Percentiles rank a stretch among this genome's conserved stretches.
These are phyloP conservation scores for Eucalyptus fibrosa DNA, from an alignment of 345 rosid species.

Conservation along the genomic window DNA sequence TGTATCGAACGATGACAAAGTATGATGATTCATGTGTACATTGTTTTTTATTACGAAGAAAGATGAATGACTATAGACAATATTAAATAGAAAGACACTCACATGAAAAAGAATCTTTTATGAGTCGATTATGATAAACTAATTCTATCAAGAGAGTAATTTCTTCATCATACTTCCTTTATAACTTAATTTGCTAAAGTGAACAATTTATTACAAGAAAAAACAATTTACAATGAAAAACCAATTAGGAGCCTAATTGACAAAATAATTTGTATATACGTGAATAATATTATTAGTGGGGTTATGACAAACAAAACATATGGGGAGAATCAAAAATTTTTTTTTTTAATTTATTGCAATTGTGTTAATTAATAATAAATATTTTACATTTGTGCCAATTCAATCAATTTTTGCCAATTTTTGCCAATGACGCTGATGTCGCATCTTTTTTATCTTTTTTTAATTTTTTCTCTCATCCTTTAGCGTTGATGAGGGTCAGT, in stretches of 20 bases:
- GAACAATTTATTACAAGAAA: background rate
- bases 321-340: too few species aligned
- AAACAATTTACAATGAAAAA: background rate
- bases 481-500: too few species aligned
- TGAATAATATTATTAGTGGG: background rate
- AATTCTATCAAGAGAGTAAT: background rate
- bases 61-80: background rate
- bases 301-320: background rate
- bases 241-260: background rate
- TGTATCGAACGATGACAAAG: background rate
- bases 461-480: too few species aligned
- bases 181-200: background rate
- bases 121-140: background rate
- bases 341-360: too few species aligned
- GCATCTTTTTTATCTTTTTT: too few species aligned
- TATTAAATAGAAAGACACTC: background rate
- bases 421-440: fast-evolving
- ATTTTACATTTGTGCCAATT: too few species aligned
- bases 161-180: background rate
- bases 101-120: background rate
- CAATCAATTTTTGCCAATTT: too few species aligned
- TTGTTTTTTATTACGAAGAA: background rate
- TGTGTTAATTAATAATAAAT: too few species aligned
- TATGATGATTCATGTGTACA: background rate
- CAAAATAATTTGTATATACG: background rate